A percentile compares a stretch with the other conserved stretches of the same genome.
phyloP scores from a whole-genome alignment of 805 yeast genomes.

The Wickerhamiella domercqiae region DNA sequence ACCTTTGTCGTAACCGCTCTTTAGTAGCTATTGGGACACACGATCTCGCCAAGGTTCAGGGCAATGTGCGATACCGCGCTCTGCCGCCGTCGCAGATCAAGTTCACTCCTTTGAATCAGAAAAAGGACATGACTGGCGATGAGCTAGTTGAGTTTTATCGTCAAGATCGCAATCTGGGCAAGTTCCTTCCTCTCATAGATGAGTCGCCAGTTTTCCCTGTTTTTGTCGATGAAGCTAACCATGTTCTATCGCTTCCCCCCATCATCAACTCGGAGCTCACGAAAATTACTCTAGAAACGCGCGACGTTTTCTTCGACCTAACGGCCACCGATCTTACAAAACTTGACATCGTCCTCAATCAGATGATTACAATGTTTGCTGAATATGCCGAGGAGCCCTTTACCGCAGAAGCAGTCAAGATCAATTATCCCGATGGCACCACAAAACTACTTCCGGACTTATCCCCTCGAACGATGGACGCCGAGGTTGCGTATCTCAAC shows the following conservation, averaged over 20 bases:
- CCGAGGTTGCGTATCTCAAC: slow-evolving; percentile 75
- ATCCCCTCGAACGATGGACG: slow-evolving; percentile 48
- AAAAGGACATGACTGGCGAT: slow-evolving; percentile 46
- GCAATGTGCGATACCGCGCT: slow-evolving; percentile 82
- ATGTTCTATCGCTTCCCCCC: slow-evolving; percentile 90
- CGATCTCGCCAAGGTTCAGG: slow-evolving; percentile 64
- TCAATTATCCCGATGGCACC: slow-evolving; percentile 55
- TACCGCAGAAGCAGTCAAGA: slow-evolving; percentile 77
- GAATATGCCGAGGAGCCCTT: slow-evolving; percentile 70
- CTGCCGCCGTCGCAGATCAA: slow-evolving; percentile 60
- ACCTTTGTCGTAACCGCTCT: slow-evolving; percentile 92
- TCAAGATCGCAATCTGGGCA: slow-evolving; percentile 77
- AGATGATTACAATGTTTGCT: slow-evolving; percentile 90
- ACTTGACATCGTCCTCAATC: slow-evolving; percentile 82
- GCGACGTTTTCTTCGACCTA: slow-evolving; percentile 78
- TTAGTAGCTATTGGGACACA: slow-evolving; percentile 98
- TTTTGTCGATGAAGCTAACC: slow-evolving; percentile 58
- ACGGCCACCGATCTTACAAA: slow-evolving; percentile 94
- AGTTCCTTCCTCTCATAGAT: slow-evolving; percentile 72
- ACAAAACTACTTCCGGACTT: slow-evolving; percentile 63
- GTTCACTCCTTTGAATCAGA: slow-evolving; percentile 32
- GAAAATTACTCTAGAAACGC: slow-evolving; percentile 72
- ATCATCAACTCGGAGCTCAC: slow-evolving; percentile 86
- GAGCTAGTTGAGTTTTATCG: slow-evolving; percentile 81
- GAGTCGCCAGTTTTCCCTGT: slow-evolving; percentile 86